Evolutionary conservation across 2,329 filamentous ascomycete species (phyloP).

Genomic region (Penicillium sp.): DNA sequence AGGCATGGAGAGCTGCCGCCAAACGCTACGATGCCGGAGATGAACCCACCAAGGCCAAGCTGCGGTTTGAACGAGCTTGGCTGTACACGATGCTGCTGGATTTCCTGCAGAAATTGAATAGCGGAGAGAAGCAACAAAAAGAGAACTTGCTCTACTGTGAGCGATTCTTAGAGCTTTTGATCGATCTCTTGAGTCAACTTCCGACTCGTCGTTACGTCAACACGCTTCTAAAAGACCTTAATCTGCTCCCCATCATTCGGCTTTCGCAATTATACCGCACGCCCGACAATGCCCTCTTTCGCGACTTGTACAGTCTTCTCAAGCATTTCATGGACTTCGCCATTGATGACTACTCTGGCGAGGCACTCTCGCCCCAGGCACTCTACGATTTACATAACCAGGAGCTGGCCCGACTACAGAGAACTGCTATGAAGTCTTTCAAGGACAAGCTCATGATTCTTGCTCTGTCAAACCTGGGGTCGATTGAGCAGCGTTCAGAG

Average conservation of each 20-base stretch:
- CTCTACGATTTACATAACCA: conserved; percentile 76
- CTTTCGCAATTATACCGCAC: conserved; percentile 73
- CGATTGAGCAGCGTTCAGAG: conserved; percentile 74
- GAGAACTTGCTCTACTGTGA: conserved; percentile 80
- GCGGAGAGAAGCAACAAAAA: conserved; percentile 35
- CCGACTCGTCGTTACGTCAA: conserved; percentile 94
- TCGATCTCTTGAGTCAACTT: conserved; percentile 85
- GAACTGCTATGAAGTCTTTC: conserved; percentile 72
- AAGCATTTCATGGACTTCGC: conserved; percentile 83
- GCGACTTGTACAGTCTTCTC: conserved; percentile 74
- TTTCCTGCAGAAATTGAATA: conserved; percentile 70
- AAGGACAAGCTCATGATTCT: conserved; percentile 87
- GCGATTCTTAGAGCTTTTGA: conserved; percentile 84
- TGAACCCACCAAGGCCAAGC: conserved; percentile 66
- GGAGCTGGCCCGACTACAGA: conserved; percentile 70
- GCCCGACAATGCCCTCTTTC: conserved; percentile 68
- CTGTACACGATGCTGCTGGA: conserved; percentile 79
- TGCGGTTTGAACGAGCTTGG: conserved; percentile 92
- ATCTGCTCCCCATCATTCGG: conserved; percentile 69
- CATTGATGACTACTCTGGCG: conserved; percentile 84
- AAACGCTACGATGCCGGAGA: conserved; percentile 88
- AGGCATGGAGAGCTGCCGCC: conserved; percentile 80
- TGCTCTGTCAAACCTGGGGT: conserved; percentile 85
- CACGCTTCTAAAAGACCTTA: conserved; percentile 76
- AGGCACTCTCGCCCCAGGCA: conserved; percentile 65